A percentile compares a stretch with the other conserved stretches of the same genome.
Evolutionary conservation across 805 yeast genomes (phyloP).

Genomic region (Myxozyma vanderwaltii): DNA sequence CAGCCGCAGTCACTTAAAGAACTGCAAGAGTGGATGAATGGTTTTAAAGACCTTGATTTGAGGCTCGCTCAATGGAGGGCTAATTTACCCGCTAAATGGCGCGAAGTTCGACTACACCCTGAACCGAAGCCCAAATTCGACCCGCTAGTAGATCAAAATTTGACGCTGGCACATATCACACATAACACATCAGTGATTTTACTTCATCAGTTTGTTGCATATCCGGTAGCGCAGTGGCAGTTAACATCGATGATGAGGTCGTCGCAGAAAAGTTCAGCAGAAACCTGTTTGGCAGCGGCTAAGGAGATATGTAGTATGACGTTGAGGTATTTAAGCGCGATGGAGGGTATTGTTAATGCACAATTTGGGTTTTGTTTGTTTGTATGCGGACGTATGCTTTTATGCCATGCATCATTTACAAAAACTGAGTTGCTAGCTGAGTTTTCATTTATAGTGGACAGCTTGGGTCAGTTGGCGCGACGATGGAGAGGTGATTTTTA

Average conservation of each 20-base stretch:
- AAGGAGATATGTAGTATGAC: slow-evolving; percentile 17
- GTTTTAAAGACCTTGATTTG: slow-evolving; percentile 20
- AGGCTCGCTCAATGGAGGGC: slow-evolving; percentile 16
- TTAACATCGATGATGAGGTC: slow-evolving; percentile 7
- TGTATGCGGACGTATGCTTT: slow-evolving; percentile 16
- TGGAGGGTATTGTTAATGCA: slow-evolving; percentile 10
- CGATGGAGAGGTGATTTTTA: slow-evolving; percentile 15
- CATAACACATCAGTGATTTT: slow-evolving; percentile 17
- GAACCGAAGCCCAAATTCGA: slow-evolving; percentile 4
- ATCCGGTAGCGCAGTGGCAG: slow-evolving; percentile 18
- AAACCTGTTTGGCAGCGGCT: slow-evolving; percentile 14
- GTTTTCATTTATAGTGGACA: slow-evolving; percentile 1
- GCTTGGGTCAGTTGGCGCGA: slow-evolving; percentile 11
- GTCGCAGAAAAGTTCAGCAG: slow-evolving; percentile 12
- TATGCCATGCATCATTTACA: slow-evolving; percentile 13
- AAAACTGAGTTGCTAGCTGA: slow-evolving; percentile 6
- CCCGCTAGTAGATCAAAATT: slow-evolving; percentile 17
- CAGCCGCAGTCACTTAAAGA: slow-evolving; percentile 2
- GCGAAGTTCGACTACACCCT: slow-evolving; percentile 10
- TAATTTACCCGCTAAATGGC: slow-evolving; percentile 17
- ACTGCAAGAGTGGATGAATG: slow-evolving; percentile 18
- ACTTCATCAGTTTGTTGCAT: slow-evolving; percentile 21
- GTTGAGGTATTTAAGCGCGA: slow-evolving; percentile 6
- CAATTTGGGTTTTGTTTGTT: slow-evolving; percentile 25
- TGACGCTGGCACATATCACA: slow-evolving; percentile 22